A percentile compares a stretch with the other conserved stretches of the same genome.
Conservation (phyloP, 305 asterid genomes). For the Plantago coronopus region DNA sequence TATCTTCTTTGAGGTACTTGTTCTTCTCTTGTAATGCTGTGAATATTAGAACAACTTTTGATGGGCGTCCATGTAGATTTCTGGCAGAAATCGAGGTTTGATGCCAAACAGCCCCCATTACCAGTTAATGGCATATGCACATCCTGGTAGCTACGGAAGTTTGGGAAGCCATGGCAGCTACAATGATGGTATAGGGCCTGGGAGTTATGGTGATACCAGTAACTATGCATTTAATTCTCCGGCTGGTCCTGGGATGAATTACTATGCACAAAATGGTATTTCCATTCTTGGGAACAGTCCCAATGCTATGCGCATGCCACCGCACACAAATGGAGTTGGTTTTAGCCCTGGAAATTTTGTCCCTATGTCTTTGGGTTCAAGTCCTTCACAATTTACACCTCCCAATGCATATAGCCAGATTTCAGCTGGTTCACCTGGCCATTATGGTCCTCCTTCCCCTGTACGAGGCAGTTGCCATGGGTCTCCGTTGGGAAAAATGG, state of each 20-base stretch:
- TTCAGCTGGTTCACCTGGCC: conserved; percentile 85
- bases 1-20: conserved; percentile 20
- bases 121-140: conserved; percentile 68
- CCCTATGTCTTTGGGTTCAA: conserved; percentile 95
- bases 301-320: conserved; percentile 80
- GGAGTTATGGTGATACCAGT: conserved; percentile 87
- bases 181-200: conserved; percentile 70
- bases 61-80: conserved; percentile 51
- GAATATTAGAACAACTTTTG: conserved; percentile 17
- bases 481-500: conserved; percentile 82
- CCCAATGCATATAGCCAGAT: conserved; percentile 72
- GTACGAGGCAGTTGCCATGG: conserved; percentile 85
- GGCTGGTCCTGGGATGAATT: conserved; percentile 84
- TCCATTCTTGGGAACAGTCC: conserved; percentile 84
- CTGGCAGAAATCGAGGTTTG: conserved; percentile 60
- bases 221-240: conserved; percentile 87
- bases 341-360: conserved; percentile 85
- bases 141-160: conserved; percentile 93
- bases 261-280: conserved; percentile 61
- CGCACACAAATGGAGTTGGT: conserved; percentile 77
- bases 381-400: conserved; percentile 98
- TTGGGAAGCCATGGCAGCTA: conserved; percentile 98
- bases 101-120: conserved; percentile 78
- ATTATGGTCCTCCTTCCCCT: conserved; percentile 94
- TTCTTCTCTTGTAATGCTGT: conserved; percentile 9